Percentiles rank a stretch among this genome's conserved stretches.
Evolutionary conservation across 2,329 filamentous ascomycete genomes (phyloP).

Genomic region (Trichoderma asperellum): DNA sequence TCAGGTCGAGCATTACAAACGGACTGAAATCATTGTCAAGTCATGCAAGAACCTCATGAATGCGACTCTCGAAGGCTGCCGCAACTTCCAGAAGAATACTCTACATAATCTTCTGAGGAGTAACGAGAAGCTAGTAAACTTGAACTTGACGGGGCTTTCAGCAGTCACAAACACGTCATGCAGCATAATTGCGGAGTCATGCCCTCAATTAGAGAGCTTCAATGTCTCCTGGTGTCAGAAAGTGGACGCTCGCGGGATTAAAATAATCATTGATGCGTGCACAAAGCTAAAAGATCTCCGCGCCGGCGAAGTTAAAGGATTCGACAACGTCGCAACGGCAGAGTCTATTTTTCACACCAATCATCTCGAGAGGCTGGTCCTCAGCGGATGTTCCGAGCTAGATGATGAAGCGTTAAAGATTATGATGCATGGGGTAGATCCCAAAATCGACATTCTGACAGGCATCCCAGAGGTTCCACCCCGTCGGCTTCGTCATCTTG

Average conservation of each 20-base stretch:
- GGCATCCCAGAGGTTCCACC: slow-evolving; percentile 75
- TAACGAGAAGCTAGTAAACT: slow-evolving; percentile 76
- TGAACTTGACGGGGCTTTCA: slow-evolving; percentile 83
- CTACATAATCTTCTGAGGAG: slow-evolving; percentile 74
- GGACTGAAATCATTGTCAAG: slow-evolving; percentile 75
- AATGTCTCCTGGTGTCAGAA: slow-evolving; percentile 94
- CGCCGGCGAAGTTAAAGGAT: slow-evolving; percentile 79
- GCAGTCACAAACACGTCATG: slow-evolving; percentile 83
- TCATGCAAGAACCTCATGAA: slow-evolving; percentile 86
- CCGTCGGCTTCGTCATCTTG: slow-evolving; percentile 79
- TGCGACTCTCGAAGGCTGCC: slow-evolving; percentile 86
- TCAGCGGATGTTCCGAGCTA: slow-evolving; percentile 79
- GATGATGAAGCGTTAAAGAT: slow-evolving; percentile 73
- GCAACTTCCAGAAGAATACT: slow-evolving; percentile 77
- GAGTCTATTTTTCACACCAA: slow-evolving; percentile 78
- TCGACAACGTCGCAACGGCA: slow-evolving; percentile 74
- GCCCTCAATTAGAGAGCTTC: slow-evolving; percentile 77
- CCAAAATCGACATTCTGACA: slow-evolving; percentile 80
- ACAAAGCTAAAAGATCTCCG: slow-evolving; percentile 75
- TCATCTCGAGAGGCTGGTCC: slow-evolving; percentile 76
- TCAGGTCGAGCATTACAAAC: slow-evolving; percentile 82
- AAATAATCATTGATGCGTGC: slow-evolving; percentile 73
- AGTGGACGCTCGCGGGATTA: slow-evolving; percentile 77
- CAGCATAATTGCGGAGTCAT: slow-evolving; percentile 81
- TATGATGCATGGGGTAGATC: slow-evolving; percentile 75